Percentiles rank a stretch among this genome's conserved stretches.
phyloP scores from a whole-genome alignment of 2,329 filamentous ascomycete species.

The Trichoderma lentiforme region DNA sequence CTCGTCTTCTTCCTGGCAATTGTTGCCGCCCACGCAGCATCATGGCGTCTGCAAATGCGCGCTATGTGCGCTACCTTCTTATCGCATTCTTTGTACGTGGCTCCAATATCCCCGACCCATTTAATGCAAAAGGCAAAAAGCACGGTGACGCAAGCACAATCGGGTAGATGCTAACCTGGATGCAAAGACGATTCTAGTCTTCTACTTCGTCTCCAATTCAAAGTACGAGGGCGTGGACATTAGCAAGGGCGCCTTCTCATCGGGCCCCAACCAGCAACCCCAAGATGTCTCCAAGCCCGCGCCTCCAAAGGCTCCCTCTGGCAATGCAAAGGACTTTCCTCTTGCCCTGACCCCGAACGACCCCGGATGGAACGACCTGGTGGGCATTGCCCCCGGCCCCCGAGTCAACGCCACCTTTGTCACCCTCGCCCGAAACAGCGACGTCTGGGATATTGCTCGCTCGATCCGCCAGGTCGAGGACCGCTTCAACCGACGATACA shows the following conservation, averaged over 20 bases:
- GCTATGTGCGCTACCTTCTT: constrained; percentile 74
- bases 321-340: constrained; percentile 36
- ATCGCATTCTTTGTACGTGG: constrained; percentile 76
- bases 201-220: constrained; percentile 75
- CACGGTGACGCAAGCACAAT: background rate
- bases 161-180: constrained; percentile 20
- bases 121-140: background rate
- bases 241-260: background rate
- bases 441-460: constrained; percentile 94
- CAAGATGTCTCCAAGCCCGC: constrained; percentile 20
- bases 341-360: constrained; percentile 53
- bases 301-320: constrained; percentile 24
- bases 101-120: background rate
- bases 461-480: constrained; percentile 97
- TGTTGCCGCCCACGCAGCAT: constrained; percentile 36
- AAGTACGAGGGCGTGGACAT: constrained; percentile 41
- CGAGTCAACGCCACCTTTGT: constrained; percentile 98
- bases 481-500: constrained; percentile 92
- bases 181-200: constrained; percentile 59
- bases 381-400: constrained; percentile 57
- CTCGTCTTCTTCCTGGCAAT: background rate
- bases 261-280: background rate
- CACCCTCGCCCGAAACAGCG: constrained; percentile 85
- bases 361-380: constrained; percentile 50
- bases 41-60: constrained; percentile 67